Base-by-base conservation (phyloP, 805 yeast species). In the Kurtzmaniella cleridarum region DNA sequence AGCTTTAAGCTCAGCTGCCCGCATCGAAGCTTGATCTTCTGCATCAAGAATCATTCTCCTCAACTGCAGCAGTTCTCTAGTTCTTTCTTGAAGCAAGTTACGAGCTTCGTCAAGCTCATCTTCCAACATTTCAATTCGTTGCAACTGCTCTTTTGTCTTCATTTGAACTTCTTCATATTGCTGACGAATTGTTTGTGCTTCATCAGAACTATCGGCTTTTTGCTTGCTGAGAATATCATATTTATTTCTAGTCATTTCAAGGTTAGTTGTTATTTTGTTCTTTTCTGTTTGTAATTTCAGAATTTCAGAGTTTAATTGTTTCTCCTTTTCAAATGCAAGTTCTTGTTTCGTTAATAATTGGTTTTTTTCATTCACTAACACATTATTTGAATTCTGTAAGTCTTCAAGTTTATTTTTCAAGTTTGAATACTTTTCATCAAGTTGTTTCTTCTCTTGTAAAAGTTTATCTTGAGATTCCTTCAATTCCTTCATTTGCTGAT, bases 101-200 rank as follows among this genome's bases (percentile, higher is more conserved):
- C 87, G 74, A 3, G 85, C 67, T 41, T 90, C 97, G 9, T 74
- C 66, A n/a, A 91, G 62, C 53, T 90, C 96, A 41, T 88, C 95
- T 48, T 85, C 89, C 23, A 90, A 56, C 2, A 78, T 74, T 41
- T 84, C 89, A 16, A 76, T 67, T 45, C 76, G 73, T 38, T 69
- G 69, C 32, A 70, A 72, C 1, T 79, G 65, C 49, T 93, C 98
- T 43, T 75, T 75, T 30, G 80, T 61, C 39, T 84, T 77, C 72
- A 84, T 74, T 2, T 71, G 53, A 36, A 84, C 56, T 50, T 87
- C 95, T 37, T 86, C 91, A 42, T 80, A 76, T 54, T 85, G 88
- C 46, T 78, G 81, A 49, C 75, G 81, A 42, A 78, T 52, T 5
- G 60, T 41, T 44, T 57, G 66, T 20, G 57, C 41, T 40, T 75